A percentile compares a stretch with the other conserved stretches of the same genome.
Conservation (phyloP, 1,139 yeast genomes). For the Hyphopichia khmerensis region DNA sequence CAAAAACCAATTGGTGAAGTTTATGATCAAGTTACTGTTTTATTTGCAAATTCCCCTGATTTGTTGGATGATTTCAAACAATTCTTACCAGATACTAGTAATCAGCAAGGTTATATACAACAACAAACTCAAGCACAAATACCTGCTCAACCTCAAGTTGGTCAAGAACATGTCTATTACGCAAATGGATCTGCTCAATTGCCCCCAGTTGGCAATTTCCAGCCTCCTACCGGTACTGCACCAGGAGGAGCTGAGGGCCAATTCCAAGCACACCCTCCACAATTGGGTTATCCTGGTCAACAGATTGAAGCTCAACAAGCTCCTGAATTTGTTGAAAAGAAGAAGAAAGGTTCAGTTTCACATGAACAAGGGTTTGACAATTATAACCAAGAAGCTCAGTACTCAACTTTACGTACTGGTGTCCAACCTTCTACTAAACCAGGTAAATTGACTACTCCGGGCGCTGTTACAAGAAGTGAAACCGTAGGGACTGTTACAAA, state of each 20-base stretch:
- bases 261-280: slow-evolving; percentile 5
- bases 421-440: slow-evolving; percentile 23
- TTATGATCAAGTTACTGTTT: slow-evolving; percentile 84
- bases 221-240: slow-evolving; percentile 61
- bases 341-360: slow-evolving; percentile 28
- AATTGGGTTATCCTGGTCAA: slow-evolving; percentile 4
- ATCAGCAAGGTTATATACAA: slow-evolving; percentile 21
- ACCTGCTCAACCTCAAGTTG: slow-evolving; percentile 21
- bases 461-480: slow-evolving; percentile 16
- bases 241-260: slow-evolving; percentile 18
- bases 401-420: slow-evolving; percentile 52
- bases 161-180: slow-evolving; percentile 17
- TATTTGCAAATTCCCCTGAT: slow-evolving; percentile 93
- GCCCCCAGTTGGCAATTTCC: slow-evolving; percentile 96
- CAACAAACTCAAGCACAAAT: slow-evolving; percentile 20
- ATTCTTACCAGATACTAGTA: slow-evolving; percentile 87
- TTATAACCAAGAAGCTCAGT: slow-evolving; percentile 50
- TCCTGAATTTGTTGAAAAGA: slow-evolving; percentile 2
- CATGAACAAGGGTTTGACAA: slow-evolving; percentile 33
- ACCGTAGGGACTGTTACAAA: slow-evolving; percentile 26
- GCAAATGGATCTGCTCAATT: slow-evolving; percentile 49
- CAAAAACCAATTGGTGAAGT: slow-evolving; percentile 95
- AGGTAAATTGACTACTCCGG: slow-evolving; percentile 22
- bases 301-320: slow-evolving; percentile 4
- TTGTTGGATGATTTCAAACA: slow-evolving; percentile 91